Base-by-base conservation (phyloP, 2,329 filamentous ascomycete genomes). In the Fusarium sororula region DNA sequence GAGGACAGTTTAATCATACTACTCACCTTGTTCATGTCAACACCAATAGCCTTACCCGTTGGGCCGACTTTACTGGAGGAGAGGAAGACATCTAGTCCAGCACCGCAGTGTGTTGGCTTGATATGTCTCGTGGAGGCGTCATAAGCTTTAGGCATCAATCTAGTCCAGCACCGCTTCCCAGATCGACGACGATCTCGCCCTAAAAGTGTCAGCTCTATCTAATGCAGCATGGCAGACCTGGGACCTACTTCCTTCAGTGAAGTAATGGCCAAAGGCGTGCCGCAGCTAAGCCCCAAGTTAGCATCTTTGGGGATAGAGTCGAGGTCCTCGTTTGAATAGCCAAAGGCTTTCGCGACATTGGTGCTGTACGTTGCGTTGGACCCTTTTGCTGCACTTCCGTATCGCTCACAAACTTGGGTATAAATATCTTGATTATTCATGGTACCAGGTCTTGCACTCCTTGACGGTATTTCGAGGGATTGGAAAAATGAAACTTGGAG, bases 21-120 rank as follows among this genome's bases (percentile, higher is more conserved):
- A 28, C 42, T 24, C 9, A 39, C 66, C 39, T 47, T 57, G 6
- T 69, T 69, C 64, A 69, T 68, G 3, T 69, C 64, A 1, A 68
- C 35, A 0, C 66, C 66, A 3, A 69, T 68, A 5, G 32, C 66
- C 28, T n/a, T 63, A 0, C 66, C 64, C 0, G 18, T n/a, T 7
- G 12, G 9, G 7, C 64, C 57, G 2, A 68, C 15, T 7, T 42
- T 69, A 0, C 28, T 28, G 2, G 64, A 51, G 15, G 64, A 61
- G 0, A 55, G 47, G 3, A 69, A 41, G 2, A 68, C 18, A 11
- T 68, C 66, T 1, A 69, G 17, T 0, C 66, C 66, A 13, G 64
- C 64, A 3, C 66, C 66, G 7, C 56, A n/a, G n/a, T n/a, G n/a
- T n/a, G n/a, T n/a, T n/a, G n/a, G n/a, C n/a, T n/a, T n/a, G n/a